A percentile compares a stretch with the other conserved stretches of the same genome.
These are phyloP conservation scores for Gloeopeniophorella convolvens DNA, from an alignment of 768 basidiomycete species.

Conservation along the genomic window DNA sequence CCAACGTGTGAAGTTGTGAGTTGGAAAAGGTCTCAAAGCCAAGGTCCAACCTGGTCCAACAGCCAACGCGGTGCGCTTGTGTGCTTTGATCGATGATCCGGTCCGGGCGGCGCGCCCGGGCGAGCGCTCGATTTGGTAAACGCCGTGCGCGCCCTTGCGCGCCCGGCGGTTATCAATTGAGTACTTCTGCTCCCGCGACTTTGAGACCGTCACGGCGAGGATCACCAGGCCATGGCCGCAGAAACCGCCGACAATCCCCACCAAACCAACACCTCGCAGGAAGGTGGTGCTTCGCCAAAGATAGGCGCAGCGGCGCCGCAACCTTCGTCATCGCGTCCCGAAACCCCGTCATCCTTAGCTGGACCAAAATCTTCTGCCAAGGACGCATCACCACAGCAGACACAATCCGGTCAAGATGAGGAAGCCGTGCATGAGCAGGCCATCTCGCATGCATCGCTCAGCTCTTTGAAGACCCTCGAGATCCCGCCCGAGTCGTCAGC, in stretches of 20 bases:
- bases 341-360: not conserved
- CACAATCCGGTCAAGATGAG: not conserved
- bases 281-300: not conserved
- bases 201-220: too few species aligned
- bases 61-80: too few species aligned
- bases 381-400: not conserved
- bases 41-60: too few species aligned
- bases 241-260: not conserved
- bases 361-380: not conserved
- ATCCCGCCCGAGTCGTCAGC: not conserved
- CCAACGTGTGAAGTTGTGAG: too few species aligned
- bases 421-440: not conserved
- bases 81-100: too few species aligned
- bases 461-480: not conserved
- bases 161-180: too few species aligned
- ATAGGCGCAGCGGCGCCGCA: not conserved
- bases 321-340: not conserved
- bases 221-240: not conserved
- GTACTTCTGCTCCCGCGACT: too few species aligned
- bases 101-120: too few species aligned
- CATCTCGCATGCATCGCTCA: not conserved
- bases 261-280: not conserved
- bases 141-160: too few species aligned
- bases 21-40: too few species aligned
- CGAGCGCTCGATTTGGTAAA: too few species aligned